These are phyloP conservation scores for Colletotrichum cuscutae DNA, from an alignment of 2,329 filamentous ascomycete genomes.

Conservation along the genomic window DNA sequence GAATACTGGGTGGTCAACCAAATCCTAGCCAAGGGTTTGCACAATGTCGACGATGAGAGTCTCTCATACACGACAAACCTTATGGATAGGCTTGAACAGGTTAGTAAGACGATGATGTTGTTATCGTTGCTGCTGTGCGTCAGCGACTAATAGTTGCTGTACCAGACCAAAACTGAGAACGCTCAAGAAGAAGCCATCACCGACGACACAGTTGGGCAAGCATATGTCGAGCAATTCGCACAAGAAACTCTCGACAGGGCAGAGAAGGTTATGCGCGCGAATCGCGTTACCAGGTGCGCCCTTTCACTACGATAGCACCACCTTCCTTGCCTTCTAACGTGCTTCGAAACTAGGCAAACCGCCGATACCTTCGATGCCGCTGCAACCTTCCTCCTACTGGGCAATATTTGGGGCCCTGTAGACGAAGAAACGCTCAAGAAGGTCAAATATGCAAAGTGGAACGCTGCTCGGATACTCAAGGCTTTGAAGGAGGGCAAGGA, in stretches of 20 bases:
- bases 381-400: conserved; percentile 89
- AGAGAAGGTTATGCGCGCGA: conserved; percentile 82
- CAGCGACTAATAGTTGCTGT: conserved; percentile 23
- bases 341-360: conserved; percentile 72
- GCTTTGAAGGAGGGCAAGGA: conserved; percentile 92
- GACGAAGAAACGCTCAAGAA: conserved; percentile 84
- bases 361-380: conserved; percentile 94
- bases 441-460: conserved; percentile 97
- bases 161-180: conserved; percentile 76
- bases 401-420: conserved; percentile 82
- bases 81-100: conserved; percentile 91
- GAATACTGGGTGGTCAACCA: conserved; percentile 95
- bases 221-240: conserved; percentile 94
- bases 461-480: conserved; percentile 89
- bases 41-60: conserved; percentile 81
- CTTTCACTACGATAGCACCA: fast-evolving
- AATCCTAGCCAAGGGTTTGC: conserved; percentile 83
- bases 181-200: conserved; percentile 83
- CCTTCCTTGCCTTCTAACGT: neutral
- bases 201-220: conserved; percentile 87
- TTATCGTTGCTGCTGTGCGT: no score
- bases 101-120: conserved; percentile 45
- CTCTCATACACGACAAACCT: conserved; percentile 82
- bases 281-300: conserved; percentile 76
- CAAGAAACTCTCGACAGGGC: conserved; percentile 87